A percentile compares a stretch with the other conserved stretches of the same genome.
phyloP scores from a whole-genome alignment of 768 basidiomycete species.

The Lentinula aciculospora region DNA sequence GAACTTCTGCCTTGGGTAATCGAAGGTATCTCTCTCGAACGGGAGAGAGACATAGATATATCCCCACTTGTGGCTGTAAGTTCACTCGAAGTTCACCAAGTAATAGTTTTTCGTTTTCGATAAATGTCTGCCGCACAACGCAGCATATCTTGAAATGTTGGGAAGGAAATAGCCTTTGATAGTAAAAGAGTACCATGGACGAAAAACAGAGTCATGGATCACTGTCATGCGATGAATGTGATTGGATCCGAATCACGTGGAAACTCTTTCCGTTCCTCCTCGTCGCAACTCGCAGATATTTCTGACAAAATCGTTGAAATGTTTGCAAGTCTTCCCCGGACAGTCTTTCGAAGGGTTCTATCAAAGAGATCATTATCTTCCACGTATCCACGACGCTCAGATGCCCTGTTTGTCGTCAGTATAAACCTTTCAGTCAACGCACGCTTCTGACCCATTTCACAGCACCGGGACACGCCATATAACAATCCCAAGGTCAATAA shows the following conservation, averaged over 20 bases:
- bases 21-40: too few species aligned
- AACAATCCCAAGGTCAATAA: conserved; percentile 80
- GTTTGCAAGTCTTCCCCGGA: conserved; percentile 28
- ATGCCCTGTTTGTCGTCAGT: conserved; percentile 85
- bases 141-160: too few species aligned
- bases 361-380: conserved; percentile 34
- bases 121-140: too few species aligned
- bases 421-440: neutral
- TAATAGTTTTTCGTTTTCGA: too few species aligned
- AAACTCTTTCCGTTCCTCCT: neutral
- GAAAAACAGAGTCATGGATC: too few species aligned
- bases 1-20: too few species aligned
- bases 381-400: conserved; percentile 52
- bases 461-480: conserved; percentile 94
- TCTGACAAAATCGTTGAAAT: conserved; percentile 12
- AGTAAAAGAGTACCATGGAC: too few species aligned
- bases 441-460: conserved; percentile 11
- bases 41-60: too few species aligned
- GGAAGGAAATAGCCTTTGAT: too few species aligned
- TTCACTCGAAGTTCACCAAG: too few species aligned
- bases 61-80: too few species aligned
- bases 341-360: conserved; percentile 18
- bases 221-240: too few species aligned
- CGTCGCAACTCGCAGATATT: neutral
- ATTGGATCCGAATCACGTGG: neutral